Percentiles rank a stretch among this genome's conserved stretches.
Evolutionary conservation across 2,329 filamentous ascomycete species (phyloP).

Genomic region (Massarina eburnea): DNA sequence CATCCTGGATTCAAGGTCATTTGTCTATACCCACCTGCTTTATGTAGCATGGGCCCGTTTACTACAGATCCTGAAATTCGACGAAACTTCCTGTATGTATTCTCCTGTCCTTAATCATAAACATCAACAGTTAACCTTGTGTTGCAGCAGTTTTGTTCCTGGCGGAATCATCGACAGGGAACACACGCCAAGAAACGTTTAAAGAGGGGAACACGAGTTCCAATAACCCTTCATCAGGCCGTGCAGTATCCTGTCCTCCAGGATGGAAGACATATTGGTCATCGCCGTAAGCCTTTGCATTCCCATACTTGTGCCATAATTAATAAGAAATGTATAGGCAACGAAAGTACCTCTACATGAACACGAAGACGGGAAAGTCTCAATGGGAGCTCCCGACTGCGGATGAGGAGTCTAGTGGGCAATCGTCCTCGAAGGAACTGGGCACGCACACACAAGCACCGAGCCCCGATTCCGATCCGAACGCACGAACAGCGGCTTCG

Average conservation of each 20-base stretch:
- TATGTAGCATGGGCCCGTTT: slow-evolving; percentile 4
- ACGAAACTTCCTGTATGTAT: slow-evolving; percentile 1
- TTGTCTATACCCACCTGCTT: not conserved
- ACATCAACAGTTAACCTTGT: no score
- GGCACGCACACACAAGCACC: not conserved
- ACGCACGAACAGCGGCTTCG: no score
- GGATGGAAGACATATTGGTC: slow-evolving; percentile 4
- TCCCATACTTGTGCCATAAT: not conserved
- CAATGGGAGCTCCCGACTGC: not conserved
- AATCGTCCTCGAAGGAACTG: not conserved
- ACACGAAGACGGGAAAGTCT: not conserved
- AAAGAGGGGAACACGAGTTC: not conserved
- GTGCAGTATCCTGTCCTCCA: not conserved
- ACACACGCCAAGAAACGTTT: not conserved
- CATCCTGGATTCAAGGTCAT: slow-evolving; percentile 1
- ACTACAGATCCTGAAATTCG: not conserved
- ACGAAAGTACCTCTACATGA: not conserved
- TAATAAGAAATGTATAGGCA: not conserved
- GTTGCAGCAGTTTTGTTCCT: no score
- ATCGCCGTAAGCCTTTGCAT: not conserved
- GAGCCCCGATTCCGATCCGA: no score
- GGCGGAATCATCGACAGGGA: not conserved
- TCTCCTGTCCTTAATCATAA: not conserved
- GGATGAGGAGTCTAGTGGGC: not conserved
- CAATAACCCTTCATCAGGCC: not conserved